Percentiles rank a stretch among this genome's conserved stretches.
These are phyloP conservation scores for Colletotrichum filicis DNA, from an alignment of 2,329 filamentous ascomycete species.

Conservation along the genomic window DNA sequence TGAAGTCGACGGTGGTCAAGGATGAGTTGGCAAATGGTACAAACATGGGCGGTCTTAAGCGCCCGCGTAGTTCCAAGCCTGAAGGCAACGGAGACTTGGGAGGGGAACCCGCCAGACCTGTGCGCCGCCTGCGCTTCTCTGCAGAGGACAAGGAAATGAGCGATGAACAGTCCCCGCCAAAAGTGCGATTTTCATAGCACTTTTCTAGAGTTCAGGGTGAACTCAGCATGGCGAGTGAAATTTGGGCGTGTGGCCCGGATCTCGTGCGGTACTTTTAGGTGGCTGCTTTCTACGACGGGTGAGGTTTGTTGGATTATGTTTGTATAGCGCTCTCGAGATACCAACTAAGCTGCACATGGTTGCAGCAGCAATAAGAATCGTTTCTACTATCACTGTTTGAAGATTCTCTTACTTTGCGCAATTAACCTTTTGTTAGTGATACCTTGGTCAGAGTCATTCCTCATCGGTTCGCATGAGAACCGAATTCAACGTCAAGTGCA, in stretches of 20 bases:
- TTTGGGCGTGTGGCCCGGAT: background rate
- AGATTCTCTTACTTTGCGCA: background rate
- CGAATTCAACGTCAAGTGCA: background rate
- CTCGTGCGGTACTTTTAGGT: background rate
- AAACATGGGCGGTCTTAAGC: constrained; percentile 40
- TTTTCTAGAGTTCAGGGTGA: background rate
- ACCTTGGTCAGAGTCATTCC: background rate
- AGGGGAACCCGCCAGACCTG: constrained; percentile 40
- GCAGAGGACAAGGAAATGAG: background rate
- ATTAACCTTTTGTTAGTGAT: background rate
- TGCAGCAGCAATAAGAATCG: background rate
- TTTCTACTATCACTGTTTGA: background rate
- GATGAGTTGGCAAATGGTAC: background rate
- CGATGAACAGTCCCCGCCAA: background rate
- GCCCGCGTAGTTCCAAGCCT: constrained; percentile 30
- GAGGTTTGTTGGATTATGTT: background rate
- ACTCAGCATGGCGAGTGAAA: background rate
- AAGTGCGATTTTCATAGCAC: background rate
- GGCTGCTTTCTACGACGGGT: background rate
- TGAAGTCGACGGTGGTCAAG: background rate
- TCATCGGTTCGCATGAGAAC: background rate
- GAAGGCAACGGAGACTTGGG: constrained; percentile 6
- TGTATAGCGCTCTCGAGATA: no score
- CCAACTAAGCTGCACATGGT: background rate
- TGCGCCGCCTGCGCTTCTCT: constrained; percentile 47